Evolutionary conservation across 179 eudicot species (phyloP), one percentile per base, ranked within the genome.

Genomic region (Camellia oleifera): DNA sequence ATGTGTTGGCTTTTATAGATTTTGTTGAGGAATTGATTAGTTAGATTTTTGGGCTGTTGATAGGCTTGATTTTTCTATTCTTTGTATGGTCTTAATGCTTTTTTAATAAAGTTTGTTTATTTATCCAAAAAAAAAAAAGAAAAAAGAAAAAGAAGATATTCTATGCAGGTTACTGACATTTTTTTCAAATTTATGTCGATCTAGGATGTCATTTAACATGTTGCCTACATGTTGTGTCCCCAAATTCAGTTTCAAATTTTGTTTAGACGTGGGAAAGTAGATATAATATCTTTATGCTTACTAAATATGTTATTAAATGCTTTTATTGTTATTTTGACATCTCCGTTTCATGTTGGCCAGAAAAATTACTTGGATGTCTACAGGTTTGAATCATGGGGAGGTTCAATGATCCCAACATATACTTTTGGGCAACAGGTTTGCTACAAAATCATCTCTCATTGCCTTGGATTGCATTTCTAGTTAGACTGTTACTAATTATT

Each of bases 351-450:
- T 84, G 75, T 72, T 70, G 20, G 80, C 80, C 93, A 95, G 97
- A 94, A 86, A 89, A 97, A 97, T 82, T 97, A 97, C 87, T 84
- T 97, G 91, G 97, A 97, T 63, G 89, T 97, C 45, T 97, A 97
- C 69, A 86, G 94, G 17, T 97, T 82, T 81, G 99, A 97, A 81
- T 87, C 85, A 72, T 97, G 99, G 99, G 98, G 95, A 79, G 94
- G 94, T 75, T 91, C 93, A 58, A 42, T 93, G 85, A 92, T 97
- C 81, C 99, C 99, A 66, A 87, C 91, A 8, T 97, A 93, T 84
- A 80, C 81, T 61, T 65, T 83, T 75, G 97, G 99, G 65, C 98
- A 97, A 79, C 97, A 97, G 97, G 98, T 97, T 63, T 82, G 83
- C 75, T 83, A 10, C 50, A 20, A 60, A 20, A 23, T 69, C 20